Conservation (phyloP, 23 red algal species). For the Gracilaria vermiculophylla region DNA sequence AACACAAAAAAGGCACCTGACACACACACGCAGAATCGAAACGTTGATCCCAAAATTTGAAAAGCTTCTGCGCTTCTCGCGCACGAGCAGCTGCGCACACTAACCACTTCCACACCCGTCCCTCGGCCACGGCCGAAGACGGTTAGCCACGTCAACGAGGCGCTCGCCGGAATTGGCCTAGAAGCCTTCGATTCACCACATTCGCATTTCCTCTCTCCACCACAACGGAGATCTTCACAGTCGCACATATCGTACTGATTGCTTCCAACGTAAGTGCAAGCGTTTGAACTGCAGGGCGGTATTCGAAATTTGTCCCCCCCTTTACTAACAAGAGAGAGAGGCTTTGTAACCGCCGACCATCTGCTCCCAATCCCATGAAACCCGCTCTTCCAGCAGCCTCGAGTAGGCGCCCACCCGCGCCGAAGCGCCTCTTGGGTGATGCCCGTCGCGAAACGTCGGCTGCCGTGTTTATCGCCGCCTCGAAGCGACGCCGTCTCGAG, state of each 20-base stretch:
- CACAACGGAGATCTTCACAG: too few relatives aligned
- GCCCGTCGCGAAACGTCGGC: constrained; percentile 79
- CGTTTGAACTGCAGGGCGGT: not conserved
- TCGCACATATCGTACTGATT: too few relatives aligned
- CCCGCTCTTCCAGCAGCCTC: not conserved
- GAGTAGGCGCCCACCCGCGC: not conserved
- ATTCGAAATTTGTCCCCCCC: not conserved
- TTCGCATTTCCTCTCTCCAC: too few relatives aligned
- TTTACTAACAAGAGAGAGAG: constrained; percentile 24
- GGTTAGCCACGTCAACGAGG: too few relatives aligned
- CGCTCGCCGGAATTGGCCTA: too few relatives aligned
- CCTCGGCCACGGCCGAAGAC: too few relatives aligned
- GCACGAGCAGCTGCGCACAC: not conserved
- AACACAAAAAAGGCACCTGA: not conserved
- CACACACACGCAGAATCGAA: not conserved
- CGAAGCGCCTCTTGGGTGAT: constrained; percentile 67
- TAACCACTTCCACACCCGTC: too few relatives aligned
- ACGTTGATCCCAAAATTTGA: not conserved
- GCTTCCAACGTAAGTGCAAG: constrained; percentile 13
- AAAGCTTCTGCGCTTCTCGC: not conserved
- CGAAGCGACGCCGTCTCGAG: constrained; percentile 40
- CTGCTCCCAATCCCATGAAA: not conserved
- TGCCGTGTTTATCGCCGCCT: constrained; percentile 62
- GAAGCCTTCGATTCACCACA: too few relatives aligned
- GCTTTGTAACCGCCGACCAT: constrained; percentile 20